Conservation (phyloP, 805 yeast species). For the Kodamaea kakaduensis region DNA sequence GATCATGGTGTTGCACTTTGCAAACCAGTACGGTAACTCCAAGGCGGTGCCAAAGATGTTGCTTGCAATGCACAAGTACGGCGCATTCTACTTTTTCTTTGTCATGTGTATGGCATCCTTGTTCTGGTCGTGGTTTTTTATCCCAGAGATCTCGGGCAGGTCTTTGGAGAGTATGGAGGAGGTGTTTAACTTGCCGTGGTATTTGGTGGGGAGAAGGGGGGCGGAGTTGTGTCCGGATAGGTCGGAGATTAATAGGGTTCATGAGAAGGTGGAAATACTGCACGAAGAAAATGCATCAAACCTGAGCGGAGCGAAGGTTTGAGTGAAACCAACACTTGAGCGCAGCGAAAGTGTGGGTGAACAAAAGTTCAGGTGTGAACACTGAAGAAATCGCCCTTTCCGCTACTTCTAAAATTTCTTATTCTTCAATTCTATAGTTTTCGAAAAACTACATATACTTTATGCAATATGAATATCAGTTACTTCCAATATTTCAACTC, state of each 20-base stretch:
- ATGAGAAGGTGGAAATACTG: too few relatives aligned
- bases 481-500: too few relatives aligned
- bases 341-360: too few relatives aligned
- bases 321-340: too few relatives aligned
- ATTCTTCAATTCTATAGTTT: too few relatives aligned
- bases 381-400: too few relatives aligned
- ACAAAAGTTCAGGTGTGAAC: too few relatives aligned
- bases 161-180: conserved; percentile 26
- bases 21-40: conserved; percentile 26
- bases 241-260: conserved; percentile 22
- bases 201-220: conserved; percentile 23
- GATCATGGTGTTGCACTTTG: conserved; percentile 25
- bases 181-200: conserved; percentile 25
- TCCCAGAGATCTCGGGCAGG: conserved; percentile 26
- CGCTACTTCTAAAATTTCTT: too few relatives aligned
- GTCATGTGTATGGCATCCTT: conserved; percentile 16
- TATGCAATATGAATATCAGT: too few relatives aligned
- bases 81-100: conserved; percentile 23
- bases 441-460: too few relatives aligned
- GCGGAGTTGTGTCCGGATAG: conserved; percentile 24
- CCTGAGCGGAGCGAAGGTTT: too few relatives aligned
- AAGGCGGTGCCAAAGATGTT: conserved; percentile 25
- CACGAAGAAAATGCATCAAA: too few relatives aligned
- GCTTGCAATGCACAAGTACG: conserved; percentile 18
- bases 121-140: conserved; percentile 24